Evolutionary conservation across 2,329 filamentous ascomycete genomes (phyloP).

Genomic region (Aspergillus sp.): DNA sequence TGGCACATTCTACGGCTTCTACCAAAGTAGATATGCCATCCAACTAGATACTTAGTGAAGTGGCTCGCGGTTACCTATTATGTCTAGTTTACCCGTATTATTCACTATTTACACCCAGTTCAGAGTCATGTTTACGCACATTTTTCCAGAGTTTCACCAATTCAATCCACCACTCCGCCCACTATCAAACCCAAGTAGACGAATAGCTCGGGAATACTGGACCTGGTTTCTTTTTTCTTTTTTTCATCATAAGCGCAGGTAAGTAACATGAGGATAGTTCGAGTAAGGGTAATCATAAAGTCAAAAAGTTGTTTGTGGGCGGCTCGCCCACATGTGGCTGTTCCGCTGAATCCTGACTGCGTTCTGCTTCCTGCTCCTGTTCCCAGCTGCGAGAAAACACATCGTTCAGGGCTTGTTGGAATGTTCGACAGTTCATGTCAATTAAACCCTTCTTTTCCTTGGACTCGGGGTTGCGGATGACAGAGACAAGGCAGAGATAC

Average conservation of each 20-base stretch:
- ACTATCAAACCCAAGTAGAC: not conserved
- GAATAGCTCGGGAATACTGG: not conserved
- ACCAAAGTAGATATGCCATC: too few relatives aligned
- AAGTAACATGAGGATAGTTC: not conserved
- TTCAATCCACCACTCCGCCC: not conserved
- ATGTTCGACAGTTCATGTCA: slow-evolving; percentile 65
- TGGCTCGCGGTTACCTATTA: not conserved
- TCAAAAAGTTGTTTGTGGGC: slow-evolving; percentile 5
- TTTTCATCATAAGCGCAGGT: not conserved
- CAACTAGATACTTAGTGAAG: too few relatives aligned
- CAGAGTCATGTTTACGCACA: too few relatives aligned
- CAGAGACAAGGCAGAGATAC: slow-evolving; percentile 63
- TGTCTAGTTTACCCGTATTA: not conserved
- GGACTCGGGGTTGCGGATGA: slow-evolving; percentile 65
- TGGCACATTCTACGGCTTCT: too few relatives aligned
- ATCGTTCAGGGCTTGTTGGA: slow-evolving; percentile 62
- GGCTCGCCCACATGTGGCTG: slow-evolving; percentile 4
- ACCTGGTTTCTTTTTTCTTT: not conserved
- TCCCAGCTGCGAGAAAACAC: slow-evolving; percentile 57
- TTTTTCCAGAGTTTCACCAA: not conserved
- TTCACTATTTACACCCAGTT: not conserved
- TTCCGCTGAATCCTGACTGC: slow-evolving; percentile 9
- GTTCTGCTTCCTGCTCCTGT: slow-evolving; percentile 32
- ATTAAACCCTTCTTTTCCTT: slow-evolving; percentile 64
- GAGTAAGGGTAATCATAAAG: not conserved